Base-by-base conservation (phyloP, 352 stramenopile genomes). In the Pythium dissimile region DNA sequence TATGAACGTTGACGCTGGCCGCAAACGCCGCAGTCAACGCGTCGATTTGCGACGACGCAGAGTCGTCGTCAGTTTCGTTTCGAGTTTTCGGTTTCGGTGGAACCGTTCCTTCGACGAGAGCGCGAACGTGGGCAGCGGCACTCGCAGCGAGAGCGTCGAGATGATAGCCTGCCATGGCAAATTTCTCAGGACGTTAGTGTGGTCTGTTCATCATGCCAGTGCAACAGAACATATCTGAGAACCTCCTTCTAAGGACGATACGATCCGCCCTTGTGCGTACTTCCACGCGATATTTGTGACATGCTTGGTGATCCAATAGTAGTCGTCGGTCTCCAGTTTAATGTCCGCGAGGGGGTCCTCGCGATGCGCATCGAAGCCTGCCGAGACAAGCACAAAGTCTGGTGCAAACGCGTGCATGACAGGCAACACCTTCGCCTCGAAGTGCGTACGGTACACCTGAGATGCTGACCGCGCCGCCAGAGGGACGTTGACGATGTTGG, bases 341-440 rank as follows among this genome's bases (percentile, higher is more conserved):
- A 87, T 88, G 32, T 89, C 78, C n/a, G 88, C 86, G 24, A 98
- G 69, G 9, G 89, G 89, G 69, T 98, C 92, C 61, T 97, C 94
- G 41, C 86, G 71, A 60, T 97, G 94, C 5, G 90, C 95, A 73
- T 98, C 96, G 69, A 99, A 99, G 10, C 96, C 96, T 31, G 95
- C 93, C 20, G 86, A 97, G 44, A 99, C 72, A 46, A 99, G 85
- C 34, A 99, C 90, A 9, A 98, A 69, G 62, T 99, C 91, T 26
- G 96, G 95, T 24, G 75, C 66, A 66, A 98, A 98, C 32, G 73
- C 67, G 31, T 88, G 79, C 49, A 98, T 88, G 21, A 76, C 76
- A 5, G 94, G 93, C 43, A 97, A 72, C 12, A 99, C 78, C 31
- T 92, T 49, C 30, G 44, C 15, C 64, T 77, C 56, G 49, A 82